These are phyloP conservation scores for Tuber borchii DNA, from an alignment of 495 filamentous ascomycete species.

Conservation along the genomic window DNA sequence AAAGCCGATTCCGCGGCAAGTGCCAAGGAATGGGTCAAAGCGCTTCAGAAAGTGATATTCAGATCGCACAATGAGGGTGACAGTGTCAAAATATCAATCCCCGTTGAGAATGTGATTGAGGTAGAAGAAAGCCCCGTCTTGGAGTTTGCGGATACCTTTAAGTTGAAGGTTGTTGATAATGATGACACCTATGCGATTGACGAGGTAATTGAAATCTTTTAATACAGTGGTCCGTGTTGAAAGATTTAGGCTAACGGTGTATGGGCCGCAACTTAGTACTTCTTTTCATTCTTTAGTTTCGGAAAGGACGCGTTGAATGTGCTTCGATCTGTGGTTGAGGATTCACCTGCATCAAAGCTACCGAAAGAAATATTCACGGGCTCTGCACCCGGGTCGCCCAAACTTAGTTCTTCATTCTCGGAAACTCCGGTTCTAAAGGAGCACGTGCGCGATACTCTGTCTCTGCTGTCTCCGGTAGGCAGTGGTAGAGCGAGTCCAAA, in stretches of 20 bases:
- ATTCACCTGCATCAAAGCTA: conserved; percentile 51
- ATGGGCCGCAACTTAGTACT: conserved; percentile 56
- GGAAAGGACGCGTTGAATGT: conserved; percentile 79
- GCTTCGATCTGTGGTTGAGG: conserved; percentile 66
- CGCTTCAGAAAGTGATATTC: conserved; percentile 90
- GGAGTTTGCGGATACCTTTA: conserved; percentile 89
- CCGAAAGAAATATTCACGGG: conserved; percentile 19
- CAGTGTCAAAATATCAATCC: conserved; percentile 91
- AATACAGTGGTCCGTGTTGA: background rate
- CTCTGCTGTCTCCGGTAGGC: conserved; percentile 48
- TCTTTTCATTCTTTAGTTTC: conserved; percentile 88
- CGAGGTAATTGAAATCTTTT: conserved; percentile 56
- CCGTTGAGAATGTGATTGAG: conserved; percentile 81
- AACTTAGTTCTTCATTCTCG: conserved; percentile 27
- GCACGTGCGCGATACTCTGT: conserved; percentile 59
- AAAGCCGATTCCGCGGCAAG: conserved; percentile 79
- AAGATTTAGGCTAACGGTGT: conserved; percentile 34
- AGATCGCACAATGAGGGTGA: conserved; percentile 93
- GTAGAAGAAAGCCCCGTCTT: conserved; percentile 87
- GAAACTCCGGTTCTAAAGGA: conserved; percentile 54
- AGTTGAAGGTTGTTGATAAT: conserved; percentile 83
- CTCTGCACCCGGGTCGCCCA: conserved; percentile 26
- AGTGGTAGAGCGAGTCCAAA: conserved; percentile 46
- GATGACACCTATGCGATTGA: conserved; percentile 92
- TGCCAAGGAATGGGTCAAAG: conserved; percentile 96